Evolutionary conservation across 2,329 filamentous ascomycete genomes (phyloP).

Genomic region (Akanthomyces lecanii): DNA sequence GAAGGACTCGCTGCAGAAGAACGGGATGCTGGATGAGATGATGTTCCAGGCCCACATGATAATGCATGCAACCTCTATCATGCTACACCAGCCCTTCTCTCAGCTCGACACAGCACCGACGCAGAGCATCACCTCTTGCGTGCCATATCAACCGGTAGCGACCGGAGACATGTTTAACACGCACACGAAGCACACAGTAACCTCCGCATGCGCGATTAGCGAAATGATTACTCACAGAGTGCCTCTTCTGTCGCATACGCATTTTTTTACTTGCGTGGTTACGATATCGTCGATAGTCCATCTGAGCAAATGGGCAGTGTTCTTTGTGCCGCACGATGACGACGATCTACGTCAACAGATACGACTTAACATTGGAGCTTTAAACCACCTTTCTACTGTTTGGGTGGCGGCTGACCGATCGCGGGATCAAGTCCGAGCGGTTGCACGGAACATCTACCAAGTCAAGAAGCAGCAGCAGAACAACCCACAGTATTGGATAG

Average conservation of each 20-base stretch:
- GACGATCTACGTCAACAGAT: conserved; percentile 70
- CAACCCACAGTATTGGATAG: conserved; percentile 51
- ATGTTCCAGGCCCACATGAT: conserved; percentile 91
- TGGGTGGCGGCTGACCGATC: conserved; percentile 71
- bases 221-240: conserved; percentile 70
- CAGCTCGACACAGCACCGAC: conserved; percentile 63
- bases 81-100: conserved; percentile 75
- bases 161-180: conserved; percentile 52
- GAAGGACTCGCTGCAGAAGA: conserved; percentile 61
- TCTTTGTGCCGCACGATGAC: conserved; percentile 56
- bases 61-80: conserved; percentile 59
- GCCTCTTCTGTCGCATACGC: conserved; percentile 68
- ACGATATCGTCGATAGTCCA: conserved; percentile 78
- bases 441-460: conserved; percentile 71
- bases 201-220: conserved; percentile 73
- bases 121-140: conserved; percentile 60
- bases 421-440: conserved; percentile 67
- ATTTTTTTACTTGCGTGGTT: conserved; percentile 79
- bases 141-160: conserved; percentile 51
- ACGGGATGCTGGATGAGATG: conserved; percentile 77
- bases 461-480: conserved; percentile 53
- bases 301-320: conserved; percentile 70
- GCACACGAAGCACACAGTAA: conserved; percentile 77
- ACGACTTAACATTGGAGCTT: conserved; percentile 70
- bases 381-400: conserved; percentile 63